Evolutionary conservation across 1,284 basidiomycete genomes (phyloP).

Genomic region (Cutaneotrichosporon dermatis): DNA sequence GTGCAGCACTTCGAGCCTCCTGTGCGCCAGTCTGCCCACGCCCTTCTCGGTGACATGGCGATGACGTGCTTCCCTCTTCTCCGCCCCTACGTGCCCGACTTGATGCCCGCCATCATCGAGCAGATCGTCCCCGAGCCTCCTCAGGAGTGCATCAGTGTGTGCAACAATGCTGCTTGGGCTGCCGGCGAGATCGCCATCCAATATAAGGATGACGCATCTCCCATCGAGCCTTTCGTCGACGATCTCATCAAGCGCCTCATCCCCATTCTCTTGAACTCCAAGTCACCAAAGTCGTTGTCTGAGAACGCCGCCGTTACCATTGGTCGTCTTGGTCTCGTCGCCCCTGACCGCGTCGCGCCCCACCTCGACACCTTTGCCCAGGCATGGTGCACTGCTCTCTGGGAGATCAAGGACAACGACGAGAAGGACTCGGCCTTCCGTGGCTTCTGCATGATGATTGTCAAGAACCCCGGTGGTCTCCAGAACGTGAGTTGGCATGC

Average conservation of each 20-base stretch:
- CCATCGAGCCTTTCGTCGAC: conserved; percentile 79
- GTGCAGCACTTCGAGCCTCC: conserved; percentile 81
- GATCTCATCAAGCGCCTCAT: conserved; percentile 83
- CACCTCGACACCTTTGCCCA: conserved; percentile 86
- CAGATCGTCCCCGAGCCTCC: conserved; percentile 71
- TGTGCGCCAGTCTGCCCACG: conserved; percentile 93
- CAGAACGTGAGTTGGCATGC: conserved; percentile 60
- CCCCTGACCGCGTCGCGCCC: conserved; percentile 81
- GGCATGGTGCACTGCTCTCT: conserved; percentile 94
- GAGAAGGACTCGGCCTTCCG: conserved; percentile 99
- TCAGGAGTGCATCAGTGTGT: conserved; percentile 74
- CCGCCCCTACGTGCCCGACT: conserved; percentile 73
- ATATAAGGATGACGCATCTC: conserved; percentile 53
- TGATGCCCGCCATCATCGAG: conserved; percentile 84
- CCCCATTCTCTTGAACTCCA: conserved; percentile 83
- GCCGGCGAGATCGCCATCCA: conserved; percentile 93
- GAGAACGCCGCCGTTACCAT: conserved; percentile 99
- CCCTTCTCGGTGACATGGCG: conserved; percentile 93
- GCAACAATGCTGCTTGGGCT: conserved; percentile 99
- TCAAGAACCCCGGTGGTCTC: conserved; percentile 86
- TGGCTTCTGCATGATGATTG: conserved; percentile 92
- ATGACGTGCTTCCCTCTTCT: conserved; percentile 81
- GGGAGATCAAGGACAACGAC: conserved; percentile 98
- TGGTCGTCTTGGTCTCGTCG: conserved; percentile 89
- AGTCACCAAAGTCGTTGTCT: conserved; percentile 86